Base-by-base conservation (phyloP, 2,329 filamentous ascomycete species). In the Colletotrichum echinochloae region DNA sequence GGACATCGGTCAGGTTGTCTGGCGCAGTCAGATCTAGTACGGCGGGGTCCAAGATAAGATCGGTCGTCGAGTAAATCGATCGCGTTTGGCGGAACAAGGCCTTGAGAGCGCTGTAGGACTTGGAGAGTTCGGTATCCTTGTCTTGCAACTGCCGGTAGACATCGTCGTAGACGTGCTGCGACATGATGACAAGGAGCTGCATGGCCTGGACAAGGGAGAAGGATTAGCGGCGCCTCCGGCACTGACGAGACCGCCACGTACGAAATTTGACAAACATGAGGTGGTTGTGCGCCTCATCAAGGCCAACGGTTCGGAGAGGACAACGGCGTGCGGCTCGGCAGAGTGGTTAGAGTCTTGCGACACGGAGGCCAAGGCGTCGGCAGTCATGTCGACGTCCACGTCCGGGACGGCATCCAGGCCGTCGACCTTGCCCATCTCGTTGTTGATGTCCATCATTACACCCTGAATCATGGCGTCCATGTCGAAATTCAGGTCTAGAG, bases 241-340 rank as follows among this genome's bases (percentile, higher is more conserved):
- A 60, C 59, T 72, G 54, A 67, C 62, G 56, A 70, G 63, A 61
- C 55, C 67, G 56, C 49, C 63, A 78, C 82, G 71, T 77, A 84
- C 82, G 74, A 83, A 72, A 72, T 81, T 83, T 14, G 80, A 81
- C 35, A 84, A 78, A 74, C 81, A 78, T 74, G 81, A 77, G 33
- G 81, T 70, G 63, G 79, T 83, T 65, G 78, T 78, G 49, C 78
- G 77, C 71, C 79, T 80, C 70, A 83, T 76, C 71, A 79, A 81
- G 65, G 79, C 79, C 35, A 78, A 72, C 28, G 82, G 82, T 37
- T 82, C 80, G 35, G 76, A 75, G 20, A 78, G 74, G 66, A 83
- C 82, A 2, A 76, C 74, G 12, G 78, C 71, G 33, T 76, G 75
- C 11, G 77, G 71, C 7, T 74, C 75, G 18, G 49, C 33, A 20